Evolutionary conservation across 805 yeast species (phyloP).

Genomic region (Clavispora asparagi): DNA sequence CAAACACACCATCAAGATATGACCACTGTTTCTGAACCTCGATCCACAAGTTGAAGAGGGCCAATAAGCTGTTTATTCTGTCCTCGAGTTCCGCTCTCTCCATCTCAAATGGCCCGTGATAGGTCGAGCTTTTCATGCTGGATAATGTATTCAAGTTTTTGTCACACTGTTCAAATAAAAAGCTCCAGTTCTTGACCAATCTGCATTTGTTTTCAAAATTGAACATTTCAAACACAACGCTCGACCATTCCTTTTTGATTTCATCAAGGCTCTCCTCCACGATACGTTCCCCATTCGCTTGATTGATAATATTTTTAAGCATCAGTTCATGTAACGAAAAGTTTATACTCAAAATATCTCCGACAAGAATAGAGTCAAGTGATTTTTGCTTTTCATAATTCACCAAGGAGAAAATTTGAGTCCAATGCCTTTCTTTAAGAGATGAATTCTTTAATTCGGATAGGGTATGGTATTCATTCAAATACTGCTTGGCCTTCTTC

Average conservation of each 20-base stretch:
- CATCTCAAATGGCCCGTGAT: slow-evolving; percentile 54
- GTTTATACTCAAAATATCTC: slow-evolving; percentile 58
- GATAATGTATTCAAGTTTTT: slow-evolving; percentile 58
- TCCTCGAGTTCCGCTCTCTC: slow-evolving; percentile 52
- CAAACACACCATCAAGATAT: slow-evolving; percentile 76
- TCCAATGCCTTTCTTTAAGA: slow-evolving; percentile 68
- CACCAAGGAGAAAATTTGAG: slow-evolving; percentile 33
- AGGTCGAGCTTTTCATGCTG: slow-evolving; percentile 69
- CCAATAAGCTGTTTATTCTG: slow-evolving; percentile 45
- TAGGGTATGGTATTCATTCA: slow-evolving; percentile 35
- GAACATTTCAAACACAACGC: slow-evolving; percentile 46
- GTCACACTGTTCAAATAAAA: slow-evolving; percentile 49
- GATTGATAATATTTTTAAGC: slow-evolving; percentile 46
- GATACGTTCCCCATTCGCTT: slow-evolving; percentile 69
- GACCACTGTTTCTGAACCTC: slow-evolving; percentile 89
- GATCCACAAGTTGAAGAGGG: slow-evolving; percentile 63
- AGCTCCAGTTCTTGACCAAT: slow-evolving; percentile 66
- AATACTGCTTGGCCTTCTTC: slow-evolving; percentile 33
- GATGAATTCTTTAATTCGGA: slow-evolving; percentile 49
- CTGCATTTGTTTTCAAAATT: slow-evolving; percentile 47
- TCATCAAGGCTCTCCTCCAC: slow-evolving; percentile 52
- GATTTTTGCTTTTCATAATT: slow-evolving; percentile 15
- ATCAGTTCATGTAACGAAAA: slow-evolving; percentile 38
- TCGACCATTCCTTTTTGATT: slow-evolving; percentile 55
- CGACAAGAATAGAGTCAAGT: slow-evolving; percentile 36